Base-by-base conservation (phyloP, 1,139 yeast species). In the Kurtzmaniella quercitrusa region DNA sequence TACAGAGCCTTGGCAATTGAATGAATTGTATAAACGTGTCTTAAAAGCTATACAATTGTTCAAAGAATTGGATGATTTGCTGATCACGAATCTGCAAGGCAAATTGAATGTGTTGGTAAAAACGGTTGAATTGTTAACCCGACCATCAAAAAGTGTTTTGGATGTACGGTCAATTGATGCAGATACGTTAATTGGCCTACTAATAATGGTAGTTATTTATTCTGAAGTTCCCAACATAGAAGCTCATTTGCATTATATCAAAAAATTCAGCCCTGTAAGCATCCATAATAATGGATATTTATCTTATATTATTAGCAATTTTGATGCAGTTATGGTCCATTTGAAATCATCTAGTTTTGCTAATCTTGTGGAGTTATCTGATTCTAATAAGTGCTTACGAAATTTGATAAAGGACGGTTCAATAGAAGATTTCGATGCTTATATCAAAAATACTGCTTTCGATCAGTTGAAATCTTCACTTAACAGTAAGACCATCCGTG, bases 311-410 rank as follows among this genome's bases (percentile, higher is more conserved):
- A 53, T 90, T 27, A 84, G 95, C 43, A 88, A 95, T 10, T 67
- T 90, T 39, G 96, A 90, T 55, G 96, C 93, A 0, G 95, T 89
- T 0, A 56, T 89, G 7, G 79, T 67, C 47, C 94, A 85, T 57
- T 69, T 88, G 38, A n/a, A 21, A 23, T 62, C 70, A 1, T 50
- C 60, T 4, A 61, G 61, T 10, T 66, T 69, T 38, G 54, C 52
- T 1, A 75, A 71, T 8, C 61, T 87, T 39, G 56, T 65, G 1
- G 51, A 52, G 0, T 60, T 69, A 7, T 81, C 93, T 0, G 59
- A 58, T 6, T 58, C 59, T 2, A 88, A 87, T 57, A 62, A 59
- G 38, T 60, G 60, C n/a, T 65, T 84, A 27, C 83, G 90, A 84
- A 57, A 68, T 0, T 62, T 74, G 3, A 73, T 85, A n/a, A 67